Evolutionary conservation across 192 early-diverging fungal genomes (phyloP).

Genomic region (Gigaspora rosea): DNA sequence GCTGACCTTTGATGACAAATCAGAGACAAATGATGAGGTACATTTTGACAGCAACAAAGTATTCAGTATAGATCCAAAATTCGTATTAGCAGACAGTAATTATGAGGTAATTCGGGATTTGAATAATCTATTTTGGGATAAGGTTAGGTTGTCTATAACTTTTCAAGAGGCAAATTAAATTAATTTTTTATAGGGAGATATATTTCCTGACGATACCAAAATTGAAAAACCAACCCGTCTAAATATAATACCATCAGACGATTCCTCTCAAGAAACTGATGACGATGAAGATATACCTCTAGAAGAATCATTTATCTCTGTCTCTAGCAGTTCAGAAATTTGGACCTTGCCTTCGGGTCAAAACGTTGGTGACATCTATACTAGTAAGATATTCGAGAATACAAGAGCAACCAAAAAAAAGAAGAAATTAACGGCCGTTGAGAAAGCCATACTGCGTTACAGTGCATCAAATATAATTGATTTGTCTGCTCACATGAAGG

Average conservation of each 20-base stretch:
- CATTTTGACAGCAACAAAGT: no score
- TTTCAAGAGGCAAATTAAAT: no score
- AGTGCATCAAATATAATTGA: constrained; percentile 25
- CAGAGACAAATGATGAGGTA: no score
- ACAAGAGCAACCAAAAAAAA: constrained; percentile 13
- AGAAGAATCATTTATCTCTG: not conserved
- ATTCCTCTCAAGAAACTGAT: no score
- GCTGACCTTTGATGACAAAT: no score
- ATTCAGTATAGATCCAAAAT: no score
- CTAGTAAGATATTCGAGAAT: constrained; percentile 20
- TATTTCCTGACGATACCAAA: constrained; percentile 11
- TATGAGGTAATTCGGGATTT: no score
- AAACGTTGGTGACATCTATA: constrained; percentile 24
- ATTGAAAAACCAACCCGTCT: not conserved
- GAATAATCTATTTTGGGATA: no score
- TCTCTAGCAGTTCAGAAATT: not conserved
- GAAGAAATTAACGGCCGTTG: constrained; percentile 22
- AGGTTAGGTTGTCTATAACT: no score
- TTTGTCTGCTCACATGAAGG: constrained; percentile 30
- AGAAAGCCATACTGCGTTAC: constrained; percentile 25
- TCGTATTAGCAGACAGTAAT: no score
- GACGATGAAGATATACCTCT: constrained; percentile 10
- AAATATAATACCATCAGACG: not conserved
- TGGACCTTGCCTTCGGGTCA: constrained; percentile 22
- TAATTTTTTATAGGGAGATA: not conserved